phyloP scores from a whole-genome alignment of 2,329 filamentous ascomycete species.

The Ophiostoma ips region DNA sequence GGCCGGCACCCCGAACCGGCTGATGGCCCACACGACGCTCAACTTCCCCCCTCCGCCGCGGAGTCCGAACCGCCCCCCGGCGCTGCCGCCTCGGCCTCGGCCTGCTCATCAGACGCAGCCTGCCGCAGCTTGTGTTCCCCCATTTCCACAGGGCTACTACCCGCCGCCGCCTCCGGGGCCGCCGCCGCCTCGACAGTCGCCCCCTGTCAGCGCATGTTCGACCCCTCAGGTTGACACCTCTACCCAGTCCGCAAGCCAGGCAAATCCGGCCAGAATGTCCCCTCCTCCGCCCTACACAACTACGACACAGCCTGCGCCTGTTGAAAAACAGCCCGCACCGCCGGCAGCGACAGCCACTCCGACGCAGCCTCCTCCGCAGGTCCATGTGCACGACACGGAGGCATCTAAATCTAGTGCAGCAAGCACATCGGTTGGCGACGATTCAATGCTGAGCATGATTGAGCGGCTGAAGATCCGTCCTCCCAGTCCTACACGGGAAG shows the following conservation, averaged over 20 bases:
- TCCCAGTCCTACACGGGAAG: too few relatives aligned
- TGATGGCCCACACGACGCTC: neutral
- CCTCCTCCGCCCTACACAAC: too few relatives aligned
- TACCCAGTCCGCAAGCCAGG: neutral
- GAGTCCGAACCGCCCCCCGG: slow-evolving; percentile 6
- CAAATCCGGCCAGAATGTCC: too few relatives aligned
- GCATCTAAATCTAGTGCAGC: neutral
- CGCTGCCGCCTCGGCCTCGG: slow-evolving; percentile 2
- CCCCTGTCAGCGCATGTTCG: neutral
- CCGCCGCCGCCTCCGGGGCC: slow-evolving; percentile 2
- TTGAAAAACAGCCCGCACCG: too few relatives aligned
- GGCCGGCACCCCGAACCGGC: neutral
- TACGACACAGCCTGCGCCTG: too few relatives aligned
- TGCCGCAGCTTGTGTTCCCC: neutral
- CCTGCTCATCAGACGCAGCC: neutral
- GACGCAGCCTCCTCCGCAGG: neutral
- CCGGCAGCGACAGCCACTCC: too few relatives aligned
- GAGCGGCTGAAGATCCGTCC: neutral
- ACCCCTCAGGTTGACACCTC: neutral
- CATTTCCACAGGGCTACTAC: neutral
- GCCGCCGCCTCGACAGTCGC: neutral
- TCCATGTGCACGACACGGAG: neutral
- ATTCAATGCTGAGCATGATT: neutral
- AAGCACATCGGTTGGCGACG: neutral
- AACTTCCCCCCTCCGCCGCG: slow-evolving; percentile 10